Conservation (phyloP, 2,329 filamentous ascomycete species). For the Cryphonectria japonica region DNA sequence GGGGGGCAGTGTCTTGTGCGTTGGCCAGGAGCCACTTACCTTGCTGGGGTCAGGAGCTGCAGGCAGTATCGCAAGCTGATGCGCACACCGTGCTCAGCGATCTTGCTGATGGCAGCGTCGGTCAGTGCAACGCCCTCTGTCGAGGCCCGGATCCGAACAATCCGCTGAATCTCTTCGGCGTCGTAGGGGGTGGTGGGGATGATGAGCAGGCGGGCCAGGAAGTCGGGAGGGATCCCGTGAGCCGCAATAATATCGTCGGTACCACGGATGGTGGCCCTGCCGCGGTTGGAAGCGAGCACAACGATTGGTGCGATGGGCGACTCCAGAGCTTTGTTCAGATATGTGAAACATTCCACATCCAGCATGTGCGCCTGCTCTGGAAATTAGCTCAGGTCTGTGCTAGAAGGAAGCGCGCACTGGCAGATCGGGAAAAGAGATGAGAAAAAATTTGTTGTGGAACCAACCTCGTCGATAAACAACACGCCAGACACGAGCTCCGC, state of each 20-base stretch:
- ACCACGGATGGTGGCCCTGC: slow-evolving; percentile 89
- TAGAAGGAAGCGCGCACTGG: background rate
- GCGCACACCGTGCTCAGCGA: slow-evolving; percentile 83
- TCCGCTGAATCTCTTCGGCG: slow-evolving; percentile 87
- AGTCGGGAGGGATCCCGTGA: slow-evolving; percentile 92
- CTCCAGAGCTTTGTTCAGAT: slow-evolving; percentile 97
- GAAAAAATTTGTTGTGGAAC: slow-evolving; percentile 22
- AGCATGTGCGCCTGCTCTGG: slow-evolving; percentile 91
- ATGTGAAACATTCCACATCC: slow-evolving; percentile 98
- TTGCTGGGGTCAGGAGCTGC: slow-evolving; percentile 86
- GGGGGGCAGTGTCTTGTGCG: slow-evolving; percentile 28
- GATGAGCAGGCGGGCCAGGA: slow-evolving; percentile 91
- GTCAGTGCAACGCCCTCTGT: slow-evolving; percentile 81
- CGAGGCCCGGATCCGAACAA: slow-evolving; percentile 81
- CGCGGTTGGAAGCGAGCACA: slow-evolving; percentile 95
- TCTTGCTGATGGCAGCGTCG: slow-evolving; percentile 82
- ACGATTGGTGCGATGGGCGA: slow-evolving; percentile 94
- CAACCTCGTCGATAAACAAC: slow-evolving; percentile 96
- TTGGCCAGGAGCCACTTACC: slow-evolving; percentile 47
- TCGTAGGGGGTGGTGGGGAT: slow-evolving; percentile 92
- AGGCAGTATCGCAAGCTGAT: slow-evolving; percentile 92
- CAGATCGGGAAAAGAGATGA: slow-evolving; percentile 8
- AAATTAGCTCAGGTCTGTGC: slow-evolving; percentile 29
- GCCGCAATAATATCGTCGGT: slow-evolving; percentile 81
- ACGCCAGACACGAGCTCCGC: slow-evolving; percentile 98